Evolutionary conservation across 1,139 yeast genomes (phyloP).

Genomic region (Taphrina flavorubra): DNA sequence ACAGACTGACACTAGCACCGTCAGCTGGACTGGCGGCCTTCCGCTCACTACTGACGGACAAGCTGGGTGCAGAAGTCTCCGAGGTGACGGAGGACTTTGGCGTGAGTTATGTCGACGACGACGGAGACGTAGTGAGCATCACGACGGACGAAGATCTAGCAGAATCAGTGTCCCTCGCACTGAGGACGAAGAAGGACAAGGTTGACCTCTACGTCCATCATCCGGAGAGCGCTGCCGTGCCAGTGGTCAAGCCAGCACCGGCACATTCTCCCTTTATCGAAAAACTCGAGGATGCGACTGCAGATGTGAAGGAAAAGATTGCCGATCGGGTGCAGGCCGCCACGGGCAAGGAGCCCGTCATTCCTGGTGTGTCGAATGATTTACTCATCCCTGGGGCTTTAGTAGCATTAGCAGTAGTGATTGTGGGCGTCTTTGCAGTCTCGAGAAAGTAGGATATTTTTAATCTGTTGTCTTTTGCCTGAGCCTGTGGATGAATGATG

Average conservation of each 20-base stretch:
- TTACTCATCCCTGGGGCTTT: constrained; percentile 68
- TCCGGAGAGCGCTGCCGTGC: constrained; percentile 57
- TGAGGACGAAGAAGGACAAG: constrained; percentile 60
- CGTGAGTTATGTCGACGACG: constrained; percentile 81
- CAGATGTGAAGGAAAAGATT: constrained; percentile 33
- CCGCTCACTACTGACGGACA: constrained; percentile 56
- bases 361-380: constrained; percentile 66
- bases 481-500: not conserved
- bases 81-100: constrained; percentile 61
- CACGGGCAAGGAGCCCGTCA: constrained; percentile 47
- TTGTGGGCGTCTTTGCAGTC: constrained; percentile 61
- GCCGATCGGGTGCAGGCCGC: constrained; percentile 17
- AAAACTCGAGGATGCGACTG: constrained; percentile 39
- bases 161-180: constrained; percentile 70
- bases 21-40: constrained; percentile 58
- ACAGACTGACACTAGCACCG: constrained; percentile 63
- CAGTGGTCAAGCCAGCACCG: constrained; percentile 42
- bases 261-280: constrained; percentile 41
- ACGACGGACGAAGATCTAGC: constrained; percentile 73
- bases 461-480: not conserved
- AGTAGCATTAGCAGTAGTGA: constrained; percentile 66
- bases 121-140: constrained; percentile 78
- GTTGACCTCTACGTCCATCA: constrained; percentile 77
- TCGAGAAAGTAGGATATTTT: constrained; percentile 32
- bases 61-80: constrained; percentile 59